These are phyloP conservation scores for Sporothrix humicola DNA, from an alignment of 2,329 filamentous ascomycete genomes.

Conservation along the genomic window DNA sequence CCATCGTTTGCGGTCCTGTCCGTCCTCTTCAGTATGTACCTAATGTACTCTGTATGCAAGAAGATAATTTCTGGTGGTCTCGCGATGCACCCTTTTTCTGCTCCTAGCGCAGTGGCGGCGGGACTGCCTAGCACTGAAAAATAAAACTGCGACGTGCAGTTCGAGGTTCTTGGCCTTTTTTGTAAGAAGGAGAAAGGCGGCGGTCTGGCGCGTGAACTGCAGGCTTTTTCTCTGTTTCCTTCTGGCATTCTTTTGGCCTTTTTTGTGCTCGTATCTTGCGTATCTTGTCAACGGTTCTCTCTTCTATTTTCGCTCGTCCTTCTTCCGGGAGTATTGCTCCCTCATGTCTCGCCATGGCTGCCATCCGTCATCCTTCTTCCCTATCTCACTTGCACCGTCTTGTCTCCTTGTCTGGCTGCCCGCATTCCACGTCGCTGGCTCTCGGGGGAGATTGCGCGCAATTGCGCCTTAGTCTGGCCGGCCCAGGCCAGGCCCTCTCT, in stretches of 20 bases:
- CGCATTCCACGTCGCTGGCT: slow-evolving; percentile 25
- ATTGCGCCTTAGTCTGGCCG: slow-evolving; percentile 6
- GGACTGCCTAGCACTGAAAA: slow-evolving; percentile 12
- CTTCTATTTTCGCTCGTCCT: neutral
- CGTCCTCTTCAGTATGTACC: neutral
- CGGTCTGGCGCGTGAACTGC: slow-evolving; percentile 15
- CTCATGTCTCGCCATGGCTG: slow-evolving; percentile 1
- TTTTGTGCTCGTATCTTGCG: neutral
- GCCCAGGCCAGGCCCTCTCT: neutral
- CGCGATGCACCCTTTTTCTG: slow-evolving; percentile 24
- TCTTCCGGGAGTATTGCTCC: neutral
- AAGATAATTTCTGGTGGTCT: slow-evolving; percentile 21
- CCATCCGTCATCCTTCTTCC: neutral
- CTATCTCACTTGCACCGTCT: neutral
- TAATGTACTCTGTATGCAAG: neutral
- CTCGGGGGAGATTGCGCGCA: slow-evolving; percentile 4
- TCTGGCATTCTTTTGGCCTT: neutral
- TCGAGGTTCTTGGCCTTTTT: neutral
- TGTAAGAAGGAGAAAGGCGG: neutral
- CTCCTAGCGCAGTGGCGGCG: slow-evolving; percentile 28
- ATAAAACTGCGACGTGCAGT: slow-evolving; percentile 14
- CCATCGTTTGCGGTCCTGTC: slow-evolving; percentile 13
- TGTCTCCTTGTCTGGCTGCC: slow-evolving; percentile 3
- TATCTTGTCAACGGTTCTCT: neutral
- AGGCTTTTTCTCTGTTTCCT: neutral